Percentiles rank a stretch among this genome's conserved stretches.
Conservation (phyloP, 352 stramenopile species). For the Pythium periplocum region DNA sequence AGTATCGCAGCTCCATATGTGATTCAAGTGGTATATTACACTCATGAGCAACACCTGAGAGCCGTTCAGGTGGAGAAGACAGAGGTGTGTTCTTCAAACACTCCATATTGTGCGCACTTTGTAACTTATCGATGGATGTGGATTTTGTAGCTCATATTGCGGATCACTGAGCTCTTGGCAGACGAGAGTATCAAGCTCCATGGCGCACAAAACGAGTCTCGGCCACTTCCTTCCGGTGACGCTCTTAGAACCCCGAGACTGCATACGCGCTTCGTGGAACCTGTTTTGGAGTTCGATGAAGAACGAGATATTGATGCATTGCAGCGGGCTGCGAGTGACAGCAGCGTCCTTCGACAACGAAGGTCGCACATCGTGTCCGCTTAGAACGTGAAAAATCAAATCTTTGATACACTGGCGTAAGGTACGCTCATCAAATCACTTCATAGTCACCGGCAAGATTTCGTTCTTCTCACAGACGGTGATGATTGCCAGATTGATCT, state of each 20-base stretch:
- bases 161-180: constrained; percentile 45
- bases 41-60: constrained; percentile 60
- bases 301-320: constrained; percentile 4
- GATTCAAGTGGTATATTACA: constrained; percentile 75
- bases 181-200: too few species aligned
- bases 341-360: constrained; percentile 19
- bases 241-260: too few species aligned
- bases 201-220: too few species aligned
- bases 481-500: constrained; percentile 70
- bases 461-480: constrained; percentile 41
- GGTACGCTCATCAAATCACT: too few species aligned
- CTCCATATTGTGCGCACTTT: too few species aligned
- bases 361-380: not conserved
- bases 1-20: constrained; percentile 59
- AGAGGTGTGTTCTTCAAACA: constrained; percentile 20
- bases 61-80: constrained; percentile 63
- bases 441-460: constrained; percentile 10
- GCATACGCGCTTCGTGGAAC: too few species aligned
- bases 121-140: too few species aligned
- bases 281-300: too few species aligned
- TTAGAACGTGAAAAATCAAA: too few species aligned
- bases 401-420: too few species aligned
- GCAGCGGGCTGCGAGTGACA: constrained; percentile 18
- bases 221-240: too few species aligned
- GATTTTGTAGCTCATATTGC: constrained; percentile 27